A percentile compares a stretch with the other conserved stretches of the same genome.
Evolutionary conservation across 352 stramenopile genomes (phyloP).

Genomic region (Pythium folliculosum): DNA sequence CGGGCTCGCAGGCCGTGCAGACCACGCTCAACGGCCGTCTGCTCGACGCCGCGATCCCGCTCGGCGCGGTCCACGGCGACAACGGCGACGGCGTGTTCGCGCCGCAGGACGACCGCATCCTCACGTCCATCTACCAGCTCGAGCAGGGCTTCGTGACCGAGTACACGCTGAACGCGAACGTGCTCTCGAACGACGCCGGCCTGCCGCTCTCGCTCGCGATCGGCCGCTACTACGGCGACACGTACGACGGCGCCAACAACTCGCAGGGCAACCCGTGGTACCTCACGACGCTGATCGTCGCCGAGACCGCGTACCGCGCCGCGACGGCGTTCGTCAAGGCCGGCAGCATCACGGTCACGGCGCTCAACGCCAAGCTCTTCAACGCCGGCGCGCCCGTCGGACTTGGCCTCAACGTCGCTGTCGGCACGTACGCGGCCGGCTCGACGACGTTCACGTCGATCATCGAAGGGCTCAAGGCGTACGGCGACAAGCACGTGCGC

Average conservation of each 20-base stretch:
- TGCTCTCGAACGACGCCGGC: constrained; percentile 8
- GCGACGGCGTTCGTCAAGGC: constrained; percentile 29
- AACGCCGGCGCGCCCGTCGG: constrained; percentile 19
- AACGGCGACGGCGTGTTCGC: constrained; percentile 27
- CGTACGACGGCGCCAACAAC: constrained; percentile 27
- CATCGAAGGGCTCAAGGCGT: constrained; percentile 24
- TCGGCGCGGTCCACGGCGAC: constrained; percentile 28
- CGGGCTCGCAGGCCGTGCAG: constrained; percentile 24
- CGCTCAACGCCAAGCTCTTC: constrained; percentile 32
- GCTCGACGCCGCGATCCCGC: constrained; percentile 26
- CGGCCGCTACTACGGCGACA: constrained; percentile 33
- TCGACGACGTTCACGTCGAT: constrained; percentile 28
- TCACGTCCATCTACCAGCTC: constrained; percentile 28
- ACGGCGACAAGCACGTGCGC: constrained; percentile 31
- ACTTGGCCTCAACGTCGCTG: constrained; percentile 26
- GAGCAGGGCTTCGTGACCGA: constrained; percentile 30
- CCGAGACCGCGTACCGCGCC: constrained; percentile 21
- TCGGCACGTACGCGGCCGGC: constrained; percentile 17
- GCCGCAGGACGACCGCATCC: constrained; percentile 23
- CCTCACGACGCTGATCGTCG: constrained; percentile 23
- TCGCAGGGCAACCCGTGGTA: constrained; percentile 34
- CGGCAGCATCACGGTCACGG: constrained; percentile 26
- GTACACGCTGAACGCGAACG: constrained; percentile 31
- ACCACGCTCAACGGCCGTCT: constrained; percentile 26
- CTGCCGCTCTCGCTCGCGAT: constrained; percentile 29